Evolutionary conservation across 129 eudicot species (phyloP), one percentile per base, ranked within the genome.

Genomic region (Arctium minus): DNA sequence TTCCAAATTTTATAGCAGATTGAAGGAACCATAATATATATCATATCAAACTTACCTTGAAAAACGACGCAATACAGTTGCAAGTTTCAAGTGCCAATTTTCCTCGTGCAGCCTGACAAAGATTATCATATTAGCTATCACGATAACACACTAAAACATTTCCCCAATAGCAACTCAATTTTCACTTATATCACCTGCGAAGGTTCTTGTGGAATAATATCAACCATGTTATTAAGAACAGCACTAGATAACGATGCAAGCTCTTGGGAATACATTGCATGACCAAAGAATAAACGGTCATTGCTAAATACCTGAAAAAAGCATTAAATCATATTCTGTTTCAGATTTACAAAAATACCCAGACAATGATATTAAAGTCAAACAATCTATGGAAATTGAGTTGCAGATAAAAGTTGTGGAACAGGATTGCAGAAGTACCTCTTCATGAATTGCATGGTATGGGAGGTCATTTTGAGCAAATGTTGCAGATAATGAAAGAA

Each of bases 71-170:
- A 82, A 94, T 79, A 60, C 94, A 90, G 83, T 94, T 89, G 89
- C 98, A 91, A 81, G 88, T 88, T 87, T 94, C 98, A 30, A 94
- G 97, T 67, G 98, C 98, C 73, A 91, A 36, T 73, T 86, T 88
- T 84, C 98, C 98, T 39, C 97, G 93, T 40, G 87, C 81, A 88
- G 76, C 87, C 98, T 94, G 56, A 80, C 64, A n/a, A 73, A 75
- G 48, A 70, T 53, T 64, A 37, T 73, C 27, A 62, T 15, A 50
- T 84, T 30, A 80, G 86, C 65, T 33, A 74, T 86, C 22, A 64
- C 72, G 56, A 71, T 65, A 62, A 53, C 39, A 37, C 38, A 13
- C 8, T 70, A 69, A 44, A 44, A 83, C 29, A 11, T 46, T 62
- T 10, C 56, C 37, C 22, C 30, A 36, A 69, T 71, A 72, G 62